Evolutionary conservation across 2,329 filamentous ascomycete genomes (phyloP), one percentile per base, ranked within the genome.

Genomic region (Zymoseptoria passerinii): DNA sequence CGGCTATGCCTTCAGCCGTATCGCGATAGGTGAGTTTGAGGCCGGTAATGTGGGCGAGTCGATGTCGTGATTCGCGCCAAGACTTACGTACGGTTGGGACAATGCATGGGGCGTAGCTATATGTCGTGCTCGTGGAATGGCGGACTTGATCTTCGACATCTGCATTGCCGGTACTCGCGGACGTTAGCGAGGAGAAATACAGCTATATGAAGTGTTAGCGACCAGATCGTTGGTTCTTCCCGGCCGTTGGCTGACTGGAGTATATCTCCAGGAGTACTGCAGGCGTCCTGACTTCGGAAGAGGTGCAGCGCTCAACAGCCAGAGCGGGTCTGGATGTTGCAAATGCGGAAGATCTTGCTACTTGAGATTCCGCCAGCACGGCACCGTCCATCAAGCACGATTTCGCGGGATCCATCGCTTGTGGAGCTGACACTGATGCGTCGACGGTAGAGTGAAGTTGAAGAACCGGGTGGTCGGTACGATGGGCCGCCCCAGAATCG

Each of bases 11-110:
- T n/a, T 44, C 13, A 13, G 16, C 16, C 35, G 35, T 16, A 4
- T 44, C 35, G 35, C 35, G 13, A n/a, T n/a, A 44, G 35, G 35
- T 44, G 16, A 23, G 23, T 23, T 16, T 16, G 13, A 44, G 35
- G 13, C 16, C 35, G 35, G 13, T n/a, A 44, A 23, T 23, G 23
- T 23, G 23, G 23, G 9, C 19, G 27, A 8, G 10, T 18, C 19
- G 55, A 57, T 57, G 55, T 57, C 55, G 55, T 52, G 49, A 57
- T 57, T 57, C 48, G 1, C n/a, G 55, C 55, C 55, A 57, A 57
- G 55, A 9, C 52, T 57, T 23, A 52, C 50, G 50, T 13, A 52
- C 18, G 8, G 18, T 27, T n/a, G 35, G 35, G 35, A 44, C 16
- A 44, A 44, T n/a, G 35, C 35, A 16, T 44, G 35, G 35, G 35